Percentiles rank a stretch among this genome's conserved stretches.
Conservation (phyloP, 805 yeast genomes). For the Yamadazyma paraphyllophila region DNA sequence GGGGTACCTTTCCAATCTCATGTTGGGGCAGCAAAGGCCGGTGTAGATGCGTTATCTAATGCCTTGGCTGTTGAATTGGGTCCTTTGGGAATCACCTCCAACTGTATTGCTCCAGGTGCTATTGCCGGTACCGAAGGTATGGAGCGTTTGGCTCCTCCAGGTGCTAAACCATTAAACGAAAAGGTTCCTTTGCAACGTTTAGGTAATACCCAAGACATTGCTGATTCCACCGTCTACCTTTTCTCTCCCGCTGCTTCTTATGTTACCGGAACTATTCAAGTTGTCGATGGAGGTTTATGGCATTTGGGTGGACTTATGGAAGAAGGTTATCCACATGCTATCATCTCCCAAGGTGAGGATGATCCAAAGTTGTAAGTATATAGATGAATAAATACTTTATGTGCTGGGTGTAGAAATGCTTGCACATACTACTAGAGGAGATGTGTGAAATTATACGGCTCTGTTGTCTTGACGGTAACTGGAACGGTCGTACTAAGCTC, state of each 20-base stretch:
- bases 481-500: too few relatives aligned
- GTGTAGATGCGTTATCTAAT: slow-evolving; percentile 82
- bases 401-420: too few relatives aligned
- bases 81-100: slow-evolving; percentile 79
- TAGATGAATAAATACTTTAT: background rate
- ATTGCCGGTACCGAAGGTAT: slow-evolving; percentile 87
- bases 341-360: slow-evolving; percentile 27
- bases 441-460: too few relatives aligned
- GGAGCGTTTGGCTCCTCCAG: slow-evolving; percentile 54
- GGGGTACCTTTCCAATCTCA: slow-evolving; percentile 89
- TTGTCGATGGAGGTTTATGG: slow-evolving; percentile 93
- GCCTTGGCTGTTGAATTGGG: slow-evolving; percentile 90
- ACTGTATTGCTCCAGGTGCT: slow-evolving; percentile 90
- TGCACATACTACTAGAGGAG: too few relatives aligned
- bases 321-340: slow-evolving; percentile 32
- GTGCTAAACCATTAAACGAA: slow-evolving; percentile 33
- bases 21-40: slow-evolving; percentile 95
- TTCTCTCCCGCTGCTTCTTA: slow-evolving; percentile 81
- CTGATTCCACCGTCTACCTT: slow-evolving; percentile 79
- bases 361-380: slow-evolving; percentile 21
- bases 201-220: slow-evolving; percentile 77
- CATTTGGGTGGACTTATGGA: slow-evolving; percentile 55
- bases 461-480: too few relatives aligned
- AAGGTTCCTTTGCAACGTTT: slow-evolving; percentile 64
- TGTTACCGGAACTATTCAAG: slow-evolving; percentile 71